Evolutionary conservation across 2,329 filamentous ascomycete species (phyloP), one percentile per base, ranked within the genome.

Genomic region (Talaromyces sp.): DNA sequence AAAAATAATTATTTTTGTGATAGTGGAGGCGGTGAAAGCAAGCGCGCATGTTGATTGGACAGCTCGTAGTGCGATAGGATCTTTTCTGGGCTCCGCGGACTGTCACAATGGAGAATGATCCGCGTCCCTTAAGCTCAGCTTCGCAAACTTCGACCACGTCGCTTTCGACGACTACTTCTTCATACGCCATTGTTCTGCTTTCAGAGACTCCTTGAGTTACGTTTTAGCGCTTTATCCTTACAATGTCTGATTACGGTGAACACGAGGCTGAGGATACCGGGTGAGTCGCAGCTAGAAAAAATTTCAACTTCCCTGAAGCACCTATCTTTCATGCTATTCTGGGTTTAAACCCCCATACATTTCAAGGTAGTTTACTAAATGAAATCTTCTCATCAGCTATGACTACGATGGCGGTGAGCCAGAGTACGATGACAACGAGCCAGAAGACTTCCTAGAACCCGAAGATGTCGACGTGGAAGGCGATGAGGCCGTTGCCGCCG

Each of bases 171-270:
- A 27, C 13, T 33, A 11, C 43, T 22, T 25, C 43, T 31, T 27
- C 19, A 52, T n/a, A 49, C 31, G 4, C 45, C 8, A 41, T 19
- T 13, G 2, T 43, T 43, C 10, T 27, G 22, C 19, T 27, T 45
- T 2, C 13, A 45, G 8, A 31, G 7, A 25, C 17, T n/a, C 25
- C 25, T 45, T 2, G 3, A 15, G 9, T 13, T 39, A n/a, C 56
- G 7, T 31, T 45, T 15, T 59, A 41, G 56, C 1, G 2, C 4
- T 33, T 19, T 10, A 13, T 10, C 19, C 6, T 45, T 73, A 76
- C 66, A 58, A 92, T 92, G 90, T 92, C 89, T 79, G 89, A 91
- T 80, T 89, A 88, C 80, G 89, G 87, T 71, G 87, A 89, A 73
- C 86, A 89, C 71, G 86, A 87, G 73, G 83, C 81, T 69, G 85